A percentile compares a stretch with the other conserved stretches of the same genome.
Conservation (phyloP, 108 stramenopile genomes). For the Fragilariopsis cylindrus region DNA sequence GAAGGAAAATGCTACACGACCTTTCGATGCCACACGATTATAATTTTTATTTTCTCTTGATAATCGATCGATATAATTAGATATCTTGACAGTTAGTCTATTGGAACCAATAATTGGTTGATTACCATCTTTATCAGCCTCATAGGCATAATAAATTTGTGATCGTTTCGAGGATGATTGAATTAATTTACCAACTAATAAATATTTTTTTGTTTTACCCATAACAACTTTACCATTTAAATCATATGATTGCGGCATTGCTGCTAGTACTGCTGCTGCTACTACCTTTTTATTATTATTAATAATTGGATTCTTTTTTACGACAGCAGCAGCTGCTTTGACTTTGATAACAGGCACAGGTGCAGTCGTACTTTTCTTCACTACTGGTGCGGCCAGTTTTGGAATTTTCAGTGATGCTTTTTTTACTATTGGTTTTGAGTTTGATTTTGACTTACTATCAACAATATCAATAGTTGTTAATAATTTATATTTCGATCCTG, state of each 20-base stretch:
- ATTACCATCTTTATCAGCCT: neutral
- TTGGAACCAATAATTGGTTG: constrained; percentile 18
- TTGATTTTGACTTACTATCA: neutral
- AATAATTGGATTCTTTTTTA: neutral
- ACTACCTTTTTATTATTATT: neutral
- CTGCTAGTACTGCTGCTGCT: neutral
- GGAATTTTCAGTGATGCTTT: neutral
- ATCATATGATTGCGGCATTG: neutral
- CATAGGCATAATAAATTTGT: constrained; percentile 12
- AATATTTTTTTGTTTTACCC: constrained; percentile 37
- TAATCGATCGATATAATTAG: constrained; percentile 3
- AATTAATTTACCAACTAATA: constrained; percentile 20
- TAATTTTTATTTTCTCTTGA: neutral
- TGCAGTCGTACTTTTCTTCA: neutral
- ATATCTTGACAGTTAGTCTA: neutral
- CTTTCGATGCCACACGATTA: constrained; percentile 35
- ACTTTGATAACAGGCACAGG: neutral
- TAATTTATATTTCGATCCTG: constrained; percentile 27
- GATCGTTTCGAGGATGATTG: constrained; percentile 7
- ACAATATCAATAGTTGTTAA: neutral
- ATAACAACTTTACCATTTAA: constrained; percentile 33
- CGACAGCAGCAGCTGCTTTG: neutral
- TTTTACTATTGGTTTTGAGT: neutral
- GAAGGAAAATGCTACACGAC: constrained; percentile 40
- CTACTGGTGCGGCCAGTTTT: neutral